These are phyloP conservation scores for Phoma sp. DNA, from an alignment of 2,329 filamentous ascomycete species.

Conservation along the genomic window DNA sequence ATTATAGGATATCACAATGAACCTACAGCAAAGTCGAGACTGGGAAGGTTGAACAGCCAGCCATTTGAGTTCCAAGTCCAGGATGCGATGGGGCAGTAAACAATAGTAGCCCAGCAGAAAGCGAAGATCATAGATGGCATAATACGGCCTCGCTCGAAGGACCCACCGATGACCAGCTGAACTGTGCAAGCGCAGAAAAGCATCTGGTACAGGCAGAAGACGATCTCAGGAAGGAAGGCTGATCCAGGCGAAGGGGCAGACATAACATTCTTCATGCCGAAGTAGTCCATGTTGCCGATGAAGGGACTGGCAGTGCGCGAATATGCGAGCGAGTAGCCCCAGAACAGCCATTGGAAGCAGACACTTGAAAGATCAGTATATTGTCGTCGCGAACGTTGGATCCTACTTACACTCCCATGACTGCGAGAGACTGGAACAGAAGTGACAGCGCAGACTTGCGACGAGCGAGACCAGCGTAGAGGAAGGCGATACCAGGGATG, in stretches of 20 bases:
- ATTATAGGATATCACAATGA: not conserved
- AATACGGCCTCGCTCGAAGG: constrained; percentile 69
- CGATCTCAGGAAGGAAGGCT: constrained; percentile 65
- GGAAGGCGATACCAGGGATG: constrained; percentile 68
- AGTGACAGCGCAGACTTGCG: constrained; percentile 67
- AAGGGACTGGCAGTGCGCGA: constrained; percentile 65
- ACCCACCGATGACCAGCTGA: constrained; percentile 69
- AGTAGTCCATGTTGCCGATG: constrained; percentile 67
- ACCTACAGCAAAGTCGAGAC: constrained; percentile 62
- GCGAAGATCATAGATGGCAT: constrained; percentile 68
- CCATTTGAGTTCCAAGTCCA: constrained; percentile 72
- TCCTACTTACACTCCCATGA: constrained; percentile 56
- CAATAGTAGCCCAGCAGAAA: constrained; percentile 68
- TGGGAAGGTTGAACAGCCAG: constrained; percentile 67
- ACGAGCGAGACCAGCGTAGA: constrained; percentile 68
- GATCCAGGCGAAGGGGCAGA: constrained; percentile 66
- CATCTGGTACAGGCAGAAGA: constrained; percentile 70
- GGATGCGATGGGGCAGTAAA: constrained; percentile 68
- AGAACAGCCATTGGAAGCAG: constrained; percentile 69
- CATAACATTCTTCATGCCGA: constrained; percentile 66
- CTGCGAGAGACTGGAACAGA: constrained; percentile 67
- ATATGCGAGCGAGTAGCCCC: constrained; percentile 69
- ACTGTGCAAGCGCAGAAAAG: constrained; percentile 68
- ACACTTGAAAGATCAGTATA: constrained; percentile 33
- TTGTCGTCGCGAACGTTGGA: not conserved